Conservation (phyloP, 495 filamentous ascomycete genomes). For the Patellaria atrata region DNA sequence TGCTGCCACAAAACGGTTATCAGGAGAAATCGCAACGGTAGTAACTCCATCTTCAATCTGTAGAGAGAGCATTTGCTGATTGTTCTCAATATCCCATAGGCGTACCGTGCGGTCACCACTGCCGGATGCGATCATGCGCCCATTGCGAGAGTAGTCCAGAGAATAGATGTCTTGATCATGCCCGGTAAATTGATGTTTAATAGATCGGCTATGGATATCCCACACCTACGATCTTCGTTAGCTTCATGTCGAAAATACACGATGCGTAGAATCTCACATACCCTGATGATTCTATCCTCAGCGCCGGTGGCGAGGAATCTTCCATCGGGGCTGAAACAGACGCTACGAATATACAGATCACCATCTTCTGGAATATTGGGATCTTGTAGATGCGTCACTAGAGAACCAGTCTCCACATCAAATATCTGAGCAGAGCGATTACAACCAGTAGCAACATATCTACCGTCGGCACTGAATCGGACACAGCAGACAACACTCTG, state of each 20-base stretch:
- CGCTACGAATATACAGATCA: slow-evolving; percentile 31
- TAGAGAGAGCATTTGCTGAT: slow-evolving; percentile 22
- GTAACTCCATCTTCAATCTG: slow-evolving; percentile 32
- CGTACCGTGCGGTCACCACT: slow-evolving; percentile 29
- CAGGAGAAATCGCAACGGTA: slow-evolving; percentile 31
- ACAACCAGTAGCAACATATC: slow-evolving; percentile 30
- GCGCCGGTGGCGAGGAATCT: slow-evolving; percentile 30
- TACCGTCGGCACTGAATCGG: slow-evolving; percentile 29
- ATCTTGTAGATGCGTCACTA: slow-evolving; percentile 28
- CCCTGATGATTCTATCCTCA: slow-evolving; percentile 32
- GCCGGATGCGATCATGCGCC: slow-evolving; percentile 30
- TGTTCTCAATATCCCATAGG: slow-evolving; percentile 28
- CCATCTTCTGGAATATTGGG: slow-evolving; percentile 23
- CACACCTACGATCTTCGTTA: slow-evolving; percentile 23
- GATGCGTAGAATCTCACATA: slow-evolving; percentile 12
- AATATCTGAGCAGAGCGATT: slow-evolving; percentile 31
- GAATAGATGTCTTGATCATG: slow-evolving; percentile 34
- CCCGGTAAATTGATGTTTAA: slow-evolving; percentile 27
- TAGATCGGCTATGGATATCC: slow-evolving; percentile 25
- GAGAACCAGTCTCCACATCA: slow-evolving; percentile 25
- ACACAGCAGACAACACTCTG: slow-evolving; percentile 32
- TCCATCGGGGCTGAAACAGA: slow-evolving; percentile 33
- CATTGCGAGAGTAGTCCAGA: slow-evolving; percentile 30
- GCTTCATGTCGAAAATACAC: background rate
- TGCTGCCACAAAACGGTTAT: slow-evolving; percentile 30